Conservation (phyloP, 2,329 filamentous ascomycete genomes). For the Fragosphaeria purpurea region DNA sequence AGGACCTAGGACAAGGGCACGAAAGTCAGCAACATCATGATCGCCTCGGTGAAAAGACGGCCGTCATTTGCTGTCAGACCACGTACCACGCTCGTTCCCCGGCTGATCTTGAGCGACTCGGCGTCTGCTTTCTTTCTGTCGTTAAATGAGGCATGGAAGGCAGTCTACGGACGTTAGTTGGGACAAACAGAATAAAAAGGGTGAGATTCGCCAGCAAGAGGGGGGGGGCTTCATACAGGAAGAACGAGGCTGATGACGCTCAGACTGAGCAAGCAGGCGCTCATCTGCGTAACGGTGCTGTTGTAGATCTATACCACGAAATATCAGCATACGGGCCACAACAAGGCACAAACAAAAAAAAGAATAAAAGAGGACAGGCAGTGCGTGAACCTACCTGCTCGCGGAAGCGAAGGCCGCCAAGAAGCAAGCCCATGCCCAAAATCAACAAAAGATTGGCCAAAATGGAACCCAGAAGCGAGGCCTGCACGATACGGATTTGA, state of each 20-base stretch:
- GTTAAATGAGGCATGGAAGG: constrained; percentile 81
- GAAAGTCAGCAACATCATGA: no score
- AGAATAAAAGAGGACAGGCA: neutral
- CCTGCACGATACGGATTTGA: constrained; percentile 85
- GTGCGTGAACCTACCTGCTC: constrained; percentile 55
- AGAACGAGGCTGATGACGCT: constrained; percentile 83
- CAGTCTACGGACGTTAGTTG: constrained; percentile 45
- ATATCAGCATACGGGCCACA: neutral
- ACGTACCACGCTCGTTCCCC: constrained; percentile 75
- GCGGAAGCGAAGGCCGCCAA: constrained; percentile 75
- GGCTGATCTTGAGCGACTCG: constrained; percentile 73
- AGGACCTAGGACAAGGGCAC: constrained; percentile 43
- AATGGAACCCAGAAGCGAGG: constrained; percentile 81
- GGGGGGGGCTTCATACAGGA: constrained; percentile 43
- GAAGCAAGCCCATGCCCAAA: constrained; percentile 81
- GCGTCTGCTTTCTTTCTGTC: constrained; percentile 51
- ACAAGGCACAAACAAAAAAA: neutral
- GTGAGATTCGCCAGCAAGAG: no score
- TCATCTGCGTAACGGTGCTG: constrained; percentile 93
- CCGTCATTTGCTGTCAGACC: no score
- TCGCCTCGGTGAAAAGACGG: no score
- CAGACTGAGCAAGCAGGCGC: constrained; percentile 79
- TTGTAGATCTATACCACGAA: constrained; percentile 61
- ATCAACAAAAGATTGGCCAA: constrained; percentile 81
- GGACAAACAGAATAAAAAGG: neutral